These are phyloP conservation scores for Saccharomycopsis sp. DNA, from an alignment of 805 yeast species.

Conservation along the genomic window DNA sequence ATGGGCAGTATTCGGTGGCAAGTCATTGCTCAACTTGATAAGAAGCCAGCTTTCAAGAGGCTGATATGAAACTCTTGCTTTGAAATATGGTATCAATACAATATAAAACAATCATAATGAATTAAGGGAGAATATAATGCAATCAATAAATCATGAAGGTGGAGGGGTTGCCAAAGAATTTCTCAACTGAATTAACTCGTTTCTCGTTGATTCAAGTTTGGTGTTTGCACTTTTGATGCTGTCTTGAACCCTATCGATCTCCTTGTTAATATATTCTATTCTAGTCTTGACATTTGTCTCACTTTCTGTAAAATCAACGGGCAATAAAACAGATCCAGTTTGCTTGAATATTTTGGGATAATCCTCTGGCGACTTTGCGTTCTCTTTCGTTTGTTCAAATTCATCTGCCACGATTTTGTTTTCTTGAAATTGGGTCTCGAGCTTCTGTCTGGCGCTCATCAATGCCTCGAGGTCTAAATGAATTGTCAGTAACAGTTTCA, in stretches of 20 bases:
- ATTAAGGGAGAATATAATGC: no score
- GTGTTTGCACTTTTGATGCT: constrained; percentile 50
- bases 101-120: no score
- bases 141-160: no score
- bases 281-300: constrained; percentile 77
- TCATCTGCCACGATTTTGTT: constrained; percentile 83
- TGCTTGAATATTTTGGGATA: constrained; percentile 77
- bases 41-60: constrained; percentile 64
- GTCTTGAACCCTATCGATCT: constrained; percentile 68
- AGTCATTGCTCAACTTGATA: constrained; percentile 53
- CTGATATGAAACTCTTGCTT: constrained; percentile 22
- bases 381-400: constrained; percentile 34
- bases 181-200: constrained; percentile 41
- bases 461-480: constrained; percentile 32
- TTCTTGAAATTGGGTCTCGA: constrained; percentile 93
- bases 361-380: constrained; percentile 30
- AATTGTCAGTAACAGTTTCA: no score
- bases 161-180: constrained; percentile 23
- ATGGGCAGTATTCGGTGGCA: constrained; percentile 53
- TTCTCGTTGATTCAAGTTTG: constrained; percentile 51
- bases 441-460: constrained; percentile 66
- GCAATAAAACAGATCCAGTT: constrained; percentile 86
- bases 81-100: background rate
- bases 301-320: constrained; percentile 82
- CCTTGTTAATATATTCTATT: constrained; percentile 74